These are phyloP conservation scores for Trichoderma orchidacearum DNA, from an alignment of 495 filamentous ascomycete genomes.

Conservation along the genomic window DNA sequence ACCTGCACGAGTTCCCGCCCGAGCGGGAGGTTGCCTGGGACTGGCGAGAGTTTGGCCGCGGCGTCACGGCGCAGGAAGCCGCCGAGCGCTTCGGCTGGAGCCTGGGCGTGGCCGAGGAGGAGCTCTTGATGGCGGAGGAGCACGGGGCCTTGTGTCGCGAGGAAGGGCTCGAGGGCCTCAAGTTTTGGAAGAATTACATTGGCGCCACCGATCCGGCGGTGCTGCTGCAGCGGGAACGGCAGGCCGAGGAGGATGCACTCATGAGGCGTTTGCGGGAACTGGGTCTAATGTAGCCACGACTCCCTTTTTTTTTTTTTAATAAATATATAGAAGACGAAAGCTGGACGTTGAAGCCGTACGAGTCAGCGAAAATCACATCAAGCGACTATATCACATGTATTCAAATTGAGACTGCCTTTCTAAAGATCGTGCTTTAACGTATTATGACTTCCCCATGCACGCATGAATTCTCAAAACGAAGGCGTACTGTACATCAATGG, in stretches of 20 bases:
- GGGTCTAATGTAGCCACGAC: neutral
- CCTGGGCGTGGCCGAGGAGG: conserved; percentile 91
- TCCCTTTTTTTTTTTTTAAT: too few relatives aligned
- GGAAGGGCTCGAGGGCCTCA: conserved; percentile 67
- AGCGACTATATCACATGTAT: too few relatives aligned
- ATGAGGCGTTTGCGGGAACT: neutral
- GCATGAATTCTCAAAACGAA: too few relatives aligned
- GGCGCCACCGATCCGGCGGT: conserved; percentile 22
- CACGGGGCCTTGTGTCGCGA: conserved; percentile 71
- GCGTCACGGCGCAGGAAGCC: conserved; percentile 78
- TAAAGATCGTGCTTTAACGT: too few relatives aligned
- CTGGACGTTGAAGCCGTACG: too few relatives aligned
- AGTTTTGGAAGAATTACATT: conserved; percentile 67
- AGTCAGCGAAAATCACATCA: too few relatives aligned
- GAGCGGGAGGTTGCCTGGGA: conserved; percentile 57
- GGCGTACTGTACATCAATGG: neutral
- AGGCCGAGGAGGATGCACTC: neutral
- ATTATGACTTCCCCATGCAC: too few relatives aligned
- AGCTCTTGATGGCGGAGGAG: conserved; percentile 94
- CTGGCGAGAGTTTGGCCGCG: conserved; percentile 61
- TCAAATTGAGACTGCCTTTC: too few relatives aligned
- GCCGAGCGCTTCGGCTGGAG: conserved; percentile 95
- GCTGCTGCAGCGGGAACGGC: neutral
- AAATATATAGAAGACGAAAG: too few relatives aligned
- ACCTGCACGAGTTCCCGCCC: conserved; percentile 52